A percentile compares a stretch with the other conserved stretches of the same genome.
These are phyloP conservation scores for Acacia confusa DNA, from an alignment of 306 rosid genomes.

Conservation along the genomic window DNA sequence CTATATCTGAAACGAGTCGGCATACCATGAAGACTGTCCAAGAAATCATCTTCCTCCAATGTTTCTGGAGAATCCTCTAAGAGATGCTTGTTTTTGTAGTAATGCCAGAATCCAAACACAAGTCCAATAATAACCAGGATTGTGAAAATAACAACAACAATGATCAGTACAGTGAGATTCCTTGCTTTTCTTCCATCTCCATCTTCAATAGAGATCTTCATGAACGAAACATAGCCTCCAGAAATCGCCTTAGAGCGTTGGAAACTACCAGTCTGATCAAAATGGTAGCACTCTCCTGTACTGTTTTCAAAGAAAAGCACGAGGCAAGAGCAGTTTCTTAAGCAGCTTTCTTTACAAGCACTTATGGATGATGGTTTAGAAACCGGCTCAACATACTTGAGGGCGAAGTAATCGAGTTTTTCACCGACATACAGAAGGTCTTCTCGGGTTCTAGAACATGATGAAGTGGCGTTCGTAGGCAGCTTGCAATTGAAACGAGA, in stretches of 20 bases:
- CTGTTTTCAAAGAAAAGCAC: slow-evolving; percentile 78
- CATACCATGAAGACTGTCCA: slow-evolving; percentile 61
- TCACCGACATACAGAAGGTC: slow-evolving; percentile 66
- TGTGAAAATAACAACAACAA: slow-evolving; percentile 41
- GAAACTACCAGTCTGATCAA: slow-evolving; percentile 72
- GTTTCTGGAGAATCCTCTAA: slow-evolving; percentile 36
- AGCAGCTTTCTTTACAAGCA: slow-evolving; percentile 63
- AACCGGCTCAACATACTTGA: slow-evolving; percentile 57
- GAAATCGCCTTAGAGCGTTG: slow-evolving; percentile 44
- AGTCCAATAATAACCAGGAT: slow-evolving; percentile 45
- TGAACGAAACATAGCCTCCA: slow-evolving; percentile 55
- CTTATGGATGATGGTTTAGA: slow-evolving; percentile 52
- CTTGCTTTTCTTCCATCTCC: slow-evolving; percentile 33
- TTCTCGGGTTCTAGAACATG: slow-evolving; percentile 46
- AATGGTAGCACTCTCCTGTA: slow-evolving; percentile 67
- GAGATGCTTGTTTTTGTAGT: slow-evolving; percentile 35
- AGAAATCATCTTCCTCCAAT: slow-evolving; percentile 79
- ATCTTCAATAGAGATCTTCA: slow-evolving; percentile 51
- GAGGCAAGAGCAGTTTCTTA: slow-evolving; percentile 73
- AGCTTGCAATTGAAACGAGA: slow-evolving; percentile 59
- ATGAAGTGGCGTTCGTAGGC: slow-evolving; percentile 42
- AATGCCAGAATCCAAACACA: slow-evolving; percentile 44
- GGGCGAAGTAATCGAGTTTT: slow-evolving; percentile 65
- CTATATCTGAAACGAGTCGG: slow-evolving; percentile 68
- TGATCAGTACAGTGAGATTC: slow-evolving; percentile 36